Conservation (phyloP, 768 basidiomycete species). For the Crucibulum laeve region DNA sequence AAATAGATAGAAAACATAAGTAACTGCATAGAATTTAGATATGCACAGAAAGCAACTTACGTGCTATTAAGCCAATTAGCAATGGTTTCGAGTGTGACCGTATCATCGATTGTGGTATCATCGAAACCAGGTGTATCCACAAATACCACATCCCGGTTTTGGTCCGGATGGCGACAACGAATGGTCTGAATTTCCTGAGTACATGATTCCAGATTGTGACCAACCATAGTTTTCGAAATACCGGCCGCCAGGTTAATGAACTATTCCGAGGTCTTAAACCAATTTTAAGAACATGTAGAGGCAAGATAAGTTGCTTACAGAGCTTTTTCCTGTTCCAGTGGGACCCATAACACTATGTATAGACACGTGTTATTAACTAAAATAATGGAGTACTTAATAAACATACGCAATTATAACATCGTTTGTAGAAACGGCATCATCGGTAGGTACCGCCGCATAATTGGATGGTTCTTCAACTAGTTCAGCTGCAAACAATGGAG, state of each 20-base stretch:
- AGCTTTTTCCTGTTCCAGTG: constrained; percentile 19
- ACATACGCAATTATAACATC: too few relatives aligned
- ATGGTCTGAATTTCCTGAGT: constrained; percentile 14
- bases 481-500: too few relatives aligned
- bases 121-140: constrained; percentile 29
- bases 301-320: constrained; percentile 8
- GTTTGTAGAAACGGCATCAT: too few relatives aligned
- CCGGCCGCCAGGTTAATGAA: constrained; percentile 20
- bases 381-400: not conserved
- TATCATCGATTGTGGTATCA: constrained; percentile 16
- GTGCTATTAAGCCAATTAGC: constrained; percentile 20
- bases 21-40: not conserved
- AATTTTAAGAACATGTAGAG: not conserved
- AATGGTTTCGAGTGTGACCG: constrained; percentile 15
- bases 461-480: too few relatives aligned
- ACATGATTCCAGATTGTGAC: constrained; percentile 17
- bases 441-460: too few relatives aligned
- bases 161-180: constrained; percentile 9
- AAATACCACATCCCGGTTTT: constrained; percentile 14
- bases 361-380: not conserved
- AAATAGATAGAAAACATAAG: not conserved
- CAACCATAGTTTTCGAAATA: constrained; percentile 11
- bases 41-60: constrained; percentile 10
- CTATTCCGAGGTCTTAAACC: constrained; percentile 8
- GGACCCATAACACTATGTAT: constrained; percentile 19